phyloP scores from a whole-genome alignment of 2,329 filamentous ascomycete genomes.

The Paecilomyces niveus region DNA sequence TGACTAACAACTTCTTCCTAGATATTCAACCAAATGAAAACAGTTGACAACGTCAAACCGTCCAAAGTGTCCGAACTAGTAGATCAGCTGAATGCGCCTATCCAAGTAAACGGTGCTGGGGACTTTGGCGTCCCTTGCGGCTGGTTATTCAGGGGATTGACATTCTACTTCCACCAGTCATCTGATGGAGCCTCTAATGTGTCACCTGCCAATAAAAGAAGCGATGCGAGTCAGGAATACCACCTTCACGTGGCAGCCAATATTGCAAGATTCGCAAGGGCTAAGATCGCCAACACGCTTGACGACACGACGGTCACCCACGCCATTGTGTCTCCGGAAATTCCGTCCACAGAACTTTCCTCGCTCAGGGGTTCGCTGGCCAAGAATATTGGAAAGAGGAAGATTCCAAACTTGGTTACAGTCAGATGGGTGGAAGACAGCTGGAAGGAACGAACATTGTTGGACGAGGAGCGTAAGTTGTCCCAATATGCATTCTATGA shows the following conservation, averaged over 20 bases:
- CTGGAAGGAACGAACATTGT: constrained; percentile 68
- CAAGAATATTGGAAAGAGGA: constrained; percentile 26
- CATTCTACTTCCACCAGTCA: constrained; percentile 35
- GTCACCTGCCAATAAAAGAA: not conserved
- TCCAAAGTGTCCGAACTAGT: constrained; percentile 46
- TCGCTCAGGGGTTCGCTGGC: constrained; percentile 24
- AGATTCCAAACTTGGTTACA: constrained; percentile 62
- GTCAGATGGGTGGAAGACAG: constrained; percentile 69
- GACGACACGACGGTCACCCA: constrained; percentile 60
- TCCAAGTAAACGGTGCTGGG: constrained; percentile 38
- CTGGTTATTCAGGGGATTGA: constrained; percentile 44
- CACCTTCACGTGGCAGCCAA: constrained; percentile 45
- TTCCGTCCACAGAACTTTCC: constrained; percentile 37
- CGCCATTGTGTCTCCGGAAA: constrained; percentile 53
- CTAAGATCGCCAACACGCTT: constrained; percentile 46
- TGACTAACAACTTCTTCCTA: constrained; percentile 7
- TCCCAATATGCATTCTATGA: not conserved
- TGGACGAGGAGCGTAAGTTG: constrained; percentile 65
- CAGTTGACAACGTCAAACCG: constrained; percentile 10
- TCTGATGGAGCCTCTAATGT: constrained; percentile 4
- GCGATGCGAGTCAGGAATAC: constrained; percentile 4
- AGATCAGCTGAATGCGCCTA: constrained; percentile 49
- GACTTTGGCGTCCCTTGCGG: constrained; percentile 29
- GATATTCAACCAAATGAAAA: constrained; percentile 38
- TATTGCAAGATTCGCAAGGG: constrained; percentile 63